Evolutionary conservation across 768 basidiomycete genomes (phyloP).

Genomic region (Suillus occidentalis): DNA sequence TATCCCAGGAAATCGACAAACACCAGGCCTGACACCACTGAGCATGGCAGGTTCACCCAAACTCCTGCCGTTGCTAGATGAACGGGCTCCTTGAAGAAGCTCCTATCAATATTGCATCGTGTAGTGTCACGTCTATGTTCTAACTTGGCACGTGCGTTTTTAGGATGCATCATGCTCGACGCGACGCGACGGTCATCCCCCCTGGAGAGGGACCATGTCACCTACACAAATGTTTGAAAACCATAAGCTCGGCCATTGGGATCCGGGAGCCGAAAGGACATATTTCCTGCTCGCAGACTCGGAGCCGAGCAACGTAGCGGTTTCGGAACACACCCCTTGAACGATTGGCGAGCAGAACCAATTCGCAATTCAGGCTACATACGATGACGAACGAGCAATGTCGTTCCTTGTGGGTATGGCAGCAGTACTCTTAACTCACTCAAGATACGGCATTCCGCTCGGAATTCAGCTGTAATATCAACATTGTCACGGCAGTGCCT

Average conservation of each 20-base stretch:
- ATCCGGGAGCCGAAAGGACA: not conserved
- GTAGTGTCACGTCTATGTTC: no score
- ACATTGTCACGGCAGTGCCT: not conserved
- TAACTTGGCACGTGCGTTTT: not conserved
- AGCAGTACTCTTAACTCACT: not conserved
- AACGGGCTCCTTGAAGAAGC: not conserved
- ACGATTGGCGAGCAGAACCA: not conserved
- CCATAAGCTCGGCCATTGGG: not conserved
- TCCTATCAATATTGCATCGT: not conserved
- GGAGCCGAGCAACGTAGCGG: no score
- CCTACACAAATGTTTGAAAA: not conserved
- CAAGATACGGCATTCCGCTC: not conserved
- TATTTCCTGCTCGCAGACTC: not conserved
- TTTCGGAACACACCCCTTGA: no score
- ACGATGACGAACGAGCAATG: not conserved
- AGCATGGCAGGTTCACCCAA: not conserved
- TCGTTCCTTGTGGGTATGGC: not conserved
- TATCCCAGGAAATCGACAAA: no score
- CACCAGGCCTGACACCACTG: no score
- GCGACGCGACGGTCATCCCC: not conserved
- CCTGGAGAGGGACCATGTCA: not conserved
- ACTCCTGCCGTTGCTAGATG: not conserved
- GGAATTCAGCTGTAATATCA: not conserved
- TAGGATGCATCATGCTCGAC: not conserved
- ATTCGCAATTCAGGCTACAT: not conserved